Conservation (phyloP, 805 yeast genomes). For the Metschnikowia similis region DNA sequence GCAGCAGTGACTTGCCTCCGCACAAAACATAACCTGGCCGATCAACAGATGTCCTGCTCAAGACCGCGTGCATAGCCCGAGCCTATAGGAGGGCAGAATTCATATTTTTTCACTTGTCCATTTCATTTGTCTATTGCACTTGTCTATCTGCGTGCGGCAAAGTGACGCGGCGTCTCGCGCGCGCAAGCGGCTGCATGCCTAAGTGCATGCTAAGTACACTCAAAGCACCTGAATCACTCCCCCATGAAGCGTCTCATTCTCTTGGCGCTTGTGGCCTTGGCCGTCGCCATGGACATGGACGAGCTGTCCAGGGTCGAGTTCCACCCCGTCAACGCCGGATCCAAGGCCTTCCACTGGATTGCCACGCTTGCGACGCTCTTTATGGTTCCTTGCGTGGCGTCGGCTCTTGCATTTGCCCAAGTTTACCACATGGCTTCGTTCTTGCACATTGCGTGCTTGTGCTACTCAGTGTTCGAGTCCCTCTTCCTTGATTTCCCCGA, state of each 20-base stretch:
- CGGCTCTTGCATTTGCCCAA: conserved; percentile 54
- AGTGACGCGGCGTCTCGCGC: not conserved
- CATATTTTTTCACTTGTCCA: no score
- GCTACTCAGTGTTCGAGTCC: conserved; percentile 54
- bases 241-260: not conserved
- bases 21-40: no score
- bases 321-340: conserved; percentile 45
- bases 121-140: no score
- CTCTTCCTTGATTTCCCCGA: conserved; percentile 61
- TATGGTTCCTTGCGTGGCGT: conserved; percentile 52
- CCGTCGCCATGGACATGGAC: conserved; percentile 24
- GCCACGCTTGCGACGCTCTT: conserved; percentile 44
- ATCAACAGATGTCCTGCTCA: no score
- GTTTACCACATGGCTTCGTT: conserved; percentile 27
- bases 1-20: no score
- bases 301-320: conserved; percentile 29
- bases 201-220: not conserved
- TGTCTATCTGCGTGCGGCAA: no score
- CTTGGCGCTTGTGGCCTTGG: not conserved
- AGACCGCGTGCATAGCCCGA: no score
- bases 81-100: no score
- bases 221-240: not conserved
- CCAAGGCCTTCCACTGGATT: conserved; percentile 66
- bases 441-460: conserved; percentile 13
- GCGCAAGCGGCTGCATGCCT: not conserved